Evolutionary conservation across 352 stramenopile genomes (phyloP).

Genomic region (Globisporangium cylindrosporum): DNA sequence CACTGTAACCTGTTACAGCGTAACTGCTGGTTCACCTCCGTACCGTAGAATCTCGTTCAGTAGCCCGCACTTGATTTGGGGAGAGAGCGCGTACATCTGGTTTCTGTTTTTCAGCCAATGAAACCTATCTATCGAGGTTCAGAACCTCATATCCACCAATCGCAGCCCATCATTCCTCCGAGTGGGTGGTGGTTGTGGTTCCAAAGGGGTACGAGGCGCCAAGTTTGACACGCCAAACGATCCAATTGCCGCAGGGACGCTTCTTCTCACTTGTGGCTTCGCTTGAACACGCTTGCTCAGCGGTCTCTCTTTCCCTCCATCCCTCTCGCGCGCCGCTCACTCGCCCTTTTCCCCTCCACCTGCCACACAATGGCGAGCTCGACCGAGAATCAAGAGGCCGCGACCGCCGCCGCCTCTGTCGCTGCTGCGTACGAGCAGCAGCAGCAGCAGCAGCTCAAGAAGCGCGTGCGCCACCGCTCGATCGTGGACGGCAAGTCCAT

Average conservation of each 20-base stretch:
- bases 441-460: constrained; percentile 39
- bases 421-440: constrained; percentile 24
- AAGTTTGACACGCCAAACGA: constrained; percentile 10
- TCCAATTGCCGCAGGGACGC: not conserved
- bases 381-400: constrained; percentile 6
- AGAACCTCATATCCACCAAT: not conserved
- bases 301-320: not conserved
- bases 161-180: not conserved
- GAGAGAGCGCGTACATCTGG: not conserved
- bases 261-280: constrained; percentile 5
- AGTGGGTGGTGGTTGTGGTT: not conserved
- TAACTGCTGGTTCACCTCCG: not conserved
- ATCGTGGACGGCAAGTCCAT: constrained; percentile 73
- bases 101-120: constrained; percentile 3
- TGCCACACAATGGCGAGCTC: constrained; percentile 11
- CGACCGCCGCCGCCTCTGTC: constrained; percentile 8
- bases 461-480: constrained; percentile 72
- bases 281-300: constrained; percentile 4
- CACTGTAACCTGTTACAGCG: not conserved
- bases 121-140: not conserved
- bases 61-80: constrained; percentile 1
- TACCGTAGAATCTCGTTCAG: not conserved
- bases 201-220: not conserved
- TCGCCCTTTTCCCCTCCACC: not conserved
- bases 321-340: not conserved